Percentiles rank a stretch among this genome's conserved stretches.
Conservation (phyloP, 805 yeast species). For the Pichia heedii region DNA sequence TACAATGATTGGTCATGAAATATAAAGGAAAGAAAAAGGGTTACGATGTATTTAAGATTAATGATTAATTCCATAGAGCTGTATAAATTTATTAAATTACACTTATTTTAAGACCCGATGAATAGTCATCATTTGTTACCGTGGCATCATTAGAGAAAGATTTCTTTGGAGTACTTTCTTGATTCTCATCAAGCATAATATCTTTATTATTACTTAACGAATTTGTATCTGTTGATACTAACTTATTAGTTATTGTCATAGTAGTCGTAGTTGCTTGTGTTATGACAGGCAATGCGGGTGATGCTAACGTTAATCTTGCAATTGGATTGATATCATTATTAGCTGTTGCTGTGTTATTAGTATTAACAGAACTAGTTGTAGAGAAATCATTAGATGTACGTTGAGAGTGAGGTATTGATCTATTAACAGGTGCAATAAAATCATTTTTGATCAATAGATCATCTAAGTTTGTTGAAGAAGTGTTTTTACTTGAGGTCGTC, state of each 20-base stretch:
- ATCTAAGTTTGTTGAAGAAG: neutral
- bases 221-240: neutral
- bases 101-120: slow-evolving; percentile 9
- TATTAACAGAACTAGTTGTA: slow-evolving; percentile 4
- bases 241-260: slow-evolving; percentile 10
- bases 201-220: neutral
- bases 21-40: neutral
- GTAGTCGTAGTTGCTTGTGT: slow-evolving; percentile 30
- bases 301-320: slow-evolving; percentile 22
- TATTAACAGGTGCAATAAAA: neutral
- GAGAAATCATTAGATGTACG: slow-evolving; percentile 13
- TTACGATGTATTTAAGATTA: slow-evolving; percentile 6
- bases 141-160: neutral
- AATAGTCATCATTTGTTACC: slow-evolving; percentile 3
- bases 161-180: neutral
- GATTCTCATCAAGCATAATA: neutral
- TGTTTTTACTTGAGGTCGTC: neutral
- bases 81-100: slow-evolving; percentile 6
- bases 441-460: neutral
- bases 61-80: too few relatives aligned
- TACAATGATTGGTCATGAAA: neutral
- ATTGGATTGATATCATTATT: slow-evolving; percentile 20
- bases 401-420: slow-evolving; percentile 10
- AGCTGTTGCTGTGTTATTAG: slow-evolving; percentile 1
- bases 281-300: slow-evolving; percentile 29